A percentile compares a stretch with the other conserved stretches of the same genome.
Evolutionary conservation across 2,329 filamentous ascomycete species (phyloP).

Genomic region (Fusarium sp.): DNA sequence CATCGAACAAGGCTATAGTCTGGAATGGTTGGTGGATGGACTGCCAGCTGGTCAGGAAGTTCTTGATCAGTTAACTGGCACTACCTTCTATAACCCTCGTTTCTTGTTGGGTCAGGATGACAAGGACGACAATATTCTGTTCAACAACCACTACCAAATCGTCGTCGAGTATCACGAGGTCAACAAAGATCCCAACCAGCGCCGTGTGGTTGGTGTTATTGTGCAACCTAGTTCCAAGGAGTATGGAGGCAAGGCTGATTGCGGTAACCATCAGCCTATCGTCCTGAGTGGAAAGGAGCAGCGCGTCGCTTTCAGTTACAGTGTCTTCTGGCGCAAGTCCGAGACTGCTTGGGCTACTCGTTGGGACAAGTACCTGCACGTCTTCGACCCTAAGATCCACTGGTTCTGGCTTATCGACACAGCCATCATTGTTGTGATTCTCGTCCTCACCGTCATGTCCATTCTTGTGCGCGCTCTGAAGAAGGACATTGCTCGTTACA

Average conservation of each 20-base stretch:
- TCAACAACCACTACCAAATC: conserved; percentile 98
- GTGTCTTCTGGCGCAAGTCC: conserved; percentile 88
- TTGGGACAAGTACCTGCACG: conserved; percentile 99
- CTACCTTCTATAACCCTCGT: conserved; percentile 89
- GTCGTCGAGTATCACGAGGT: conserved; percentile 91
- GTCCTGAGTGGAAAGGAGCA: conserved; percentile 69
- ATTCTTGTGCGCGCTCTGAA: conserved; percentile 87
- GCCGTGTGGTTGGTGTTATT: conserved; percentile 90
- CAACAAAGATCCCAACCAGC: conserved; percentile 71
- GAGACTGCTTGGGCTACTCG: conserved; percentile 92
- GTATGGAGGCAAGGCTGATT: conserved; percentile 69
- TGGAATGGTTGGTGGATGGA: conserved; percentile 97
- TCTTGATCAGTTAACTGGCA: conserved; percentile 78
- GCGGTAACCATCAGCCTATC: conserved; percentile 69
- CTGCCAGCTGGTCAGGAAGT: conserved; percentile 89
- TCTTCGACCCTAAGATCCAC: conserved; percentile 97
- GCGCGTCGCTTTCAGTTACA: conserved; percentile 87
- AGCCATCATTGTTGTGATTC: conserved; percentile 91
- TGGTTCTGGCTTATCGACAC: conserved; percentile 99
- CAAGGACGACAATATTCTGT: conserved; percentile 65
- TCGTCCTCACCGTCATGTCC: conserved; percentile 92
- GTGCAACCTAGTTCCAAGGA: conserved; percentile 84
- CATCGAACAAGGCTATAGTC: conserved; percentile 86
- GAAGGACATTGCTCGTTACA: conserved; percentile 97
- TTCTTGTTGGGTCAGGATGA: conserved; percentile 77